Evolutionary conservation across 805 yeast genomes (phyloP), one percentile per base, ranked within the genome.

Genomic region (Cyberlindnera japonica): DNA sequence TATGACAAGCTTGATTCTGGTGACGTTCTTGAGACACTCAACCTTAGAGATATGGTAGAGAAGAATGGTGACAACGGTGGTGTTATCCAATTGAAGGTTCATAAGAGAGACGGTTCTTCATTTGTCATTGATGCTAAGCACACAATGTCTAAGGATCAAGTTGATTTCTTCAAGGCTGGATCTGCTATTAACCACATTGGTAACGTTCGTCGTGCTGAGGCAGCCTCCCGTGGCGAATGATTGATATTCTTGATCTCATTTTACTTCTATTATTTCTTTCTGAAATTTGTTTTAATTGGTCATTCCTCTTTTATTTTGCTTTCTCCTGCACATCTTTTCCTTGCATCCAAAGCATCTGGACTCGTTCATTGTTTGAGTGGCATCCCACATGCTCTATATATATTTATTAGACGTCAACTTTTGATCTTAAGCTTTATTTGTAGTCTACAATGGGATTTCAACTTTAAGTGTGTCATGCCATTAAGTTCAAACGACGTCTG

Each of bases 131-230:
- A 76, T 51, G 77, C 93, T 55, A 89, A 81, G 65, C 99, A 93
- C 66, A 91, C 98, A 35, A 90, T 93, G 98, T 89, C 97, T 16
- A 79, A 78, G 62, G 99, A 93, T 65, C 99, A 93, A 72, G 72
- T 93, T 40, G 95, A 85, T 49, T 93, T 91, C 69, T 93, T 93
- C 79, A 89, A 81, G 64, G 96, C 97, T 27, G 99, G 99, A 39
- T 85, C 95, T 40, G 99, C 99, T 23, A 89, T 93, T 59, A 93
- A 93, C 66, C 79, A 78, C 67, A 93, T 93, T 60, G 91, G 95
- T 51, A 73, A 77, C 53, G 63, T 67, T 61, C 66, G 68, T 47
- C 67, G 67, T 57, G 57, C 60, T 20, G 57, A 54, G 35, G 54
- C 55, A 36, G 51, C 51, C 25, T 36, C 44, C 33, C 37, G 39